Evolutionary conservation across 106 monocot species (phyloP).

Genomic region (Dendrobium officinale): DNA sequence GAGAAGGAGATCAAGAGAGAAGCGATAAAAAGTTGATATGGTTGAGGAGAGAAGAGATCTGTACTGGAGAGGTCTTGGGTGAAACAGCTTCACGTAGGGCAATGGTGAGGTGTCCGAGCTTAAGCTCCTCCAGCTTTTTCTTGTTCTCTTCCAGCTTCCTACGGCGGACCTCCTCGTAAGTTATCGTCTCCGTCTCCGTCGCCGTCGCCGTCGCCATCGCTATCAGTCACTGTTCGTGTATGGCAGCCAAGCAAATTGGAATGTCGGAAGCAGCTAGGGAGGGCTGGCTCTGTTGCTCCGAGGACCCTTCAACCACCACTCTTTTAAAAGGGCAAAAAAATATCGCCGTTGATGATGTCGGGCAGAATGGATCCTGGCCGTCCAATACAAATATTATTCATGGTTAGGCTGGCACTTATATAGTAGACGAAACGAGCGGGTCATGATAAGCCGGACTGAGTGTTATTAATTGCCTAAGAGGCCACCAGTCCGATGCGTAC

Average conservation of each 20-base stretch:
- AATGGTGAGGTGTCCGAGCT: conserved; percentile 40
- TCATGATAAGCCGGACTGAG: neutral
- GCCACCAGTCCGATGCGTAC: neutral
- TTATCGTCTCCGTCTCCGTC: neutral
- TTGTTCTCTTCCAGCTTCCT: conserved; percentile 79
- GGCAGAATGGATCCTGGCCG: neutral
- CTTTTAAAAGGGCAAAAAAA: neutral
- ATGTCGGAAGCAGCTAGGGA: no score
- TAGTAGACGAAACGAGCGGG: neutral
- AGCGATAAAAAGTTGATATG: neutral
- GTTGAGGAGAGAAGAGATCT: neutral
- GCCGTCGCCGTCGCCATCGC: neutral
- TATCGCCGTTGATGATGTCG: neutral
- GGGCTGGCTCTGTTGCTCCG: neutral
- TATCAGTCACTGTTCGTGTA: neutral
- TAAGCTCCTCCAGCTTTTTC: conserved; percentile 73
- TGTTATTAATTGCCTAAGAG: neutral
- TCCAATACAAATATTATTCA: neutral
- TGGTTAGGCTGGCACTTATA: neutral
- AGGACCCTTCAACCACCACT: neutral
- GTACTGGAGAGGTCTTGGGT: conserved; percentile 39
- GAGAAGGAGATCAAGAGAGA: neutral
- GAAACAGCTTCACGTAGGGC: conserved; percentile 28
- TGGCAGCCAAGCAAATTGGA: neutral
- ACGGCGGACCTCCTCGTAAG: conserved; percentile 61